Conservation (phyloP, 2,329 filamentous ascomycete genomes). For the Penicillium sp. region DNA sequence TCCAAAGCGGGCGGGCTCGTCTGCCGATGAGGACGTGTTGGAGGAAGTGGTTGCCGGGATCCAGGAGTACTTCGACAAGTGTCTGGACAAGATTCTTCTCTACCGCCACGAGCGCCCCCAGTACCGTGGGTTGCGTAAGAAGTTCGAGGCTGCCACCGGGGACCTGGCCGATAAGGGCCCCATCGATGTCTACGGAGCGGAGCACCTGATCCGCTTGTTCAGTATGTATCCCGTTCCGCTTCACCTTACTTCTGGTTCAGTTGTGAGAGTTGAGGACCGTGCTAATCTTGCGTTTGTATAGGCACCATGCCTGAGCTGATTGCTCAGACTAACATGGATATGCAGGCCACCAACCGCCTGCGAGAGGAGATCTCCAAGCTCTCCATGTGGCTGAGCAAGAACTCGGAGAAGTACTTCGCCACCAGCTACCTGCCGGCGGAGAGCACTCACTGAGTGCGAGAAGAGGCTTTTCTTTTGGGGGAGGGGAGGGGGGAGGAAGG, state of each 20-base stretch:
- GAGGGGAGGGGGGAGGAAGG: background rate
- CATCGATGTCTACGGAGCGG: constrained; percentile 83
- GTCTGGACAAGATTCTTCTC: constrained; percentile 80
- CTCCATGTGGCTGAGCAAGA: constrained; percentile 77
- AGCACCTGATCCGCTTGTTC: constrained; percentile 84
- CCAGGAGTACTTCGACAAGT: constrained; percentile 91
- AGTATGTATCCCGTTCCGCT: constrained; percentile 55
- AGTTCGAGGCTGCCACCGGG: constrained; percentile 61
- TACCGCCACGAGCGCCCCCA: constrained; percentile 94
- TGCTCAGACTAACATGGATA: constrained; percentile 97
- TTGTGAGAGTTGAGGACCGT: background rate
- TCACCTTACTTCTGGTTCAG: background rate
- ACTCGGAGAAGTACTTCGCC: constrained; percentile 71
- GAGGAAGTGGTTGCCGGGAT: constrained; percentile 85
- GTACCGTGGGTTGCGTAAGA: constrained; percentile 72
- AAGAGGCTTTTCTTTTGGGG: background rate
- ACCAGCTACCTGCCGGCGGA: constrained; percentile 42
- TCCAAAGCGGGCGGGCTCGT: constrained; percentile 57
- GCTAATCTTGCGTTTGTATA: constrained; percentile 36
- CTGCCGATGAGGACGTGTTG: constrained; percentile 74
- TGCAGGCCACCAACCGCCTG: constrained; percentile 81
- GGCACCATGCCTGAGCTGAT: constrained; percentile 90
- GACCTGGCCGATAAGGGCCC: constrained; percentile 68
- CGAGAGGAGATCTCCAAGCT: constrained; percentile 87
- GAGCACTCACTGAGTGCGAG: constrained; percentile 30